These are phyloP conservation scores for Penicillium hordei DNA, from an alignment of 2,329 filamentous ascomycete species.

Conservation along the genomic window DNA sequence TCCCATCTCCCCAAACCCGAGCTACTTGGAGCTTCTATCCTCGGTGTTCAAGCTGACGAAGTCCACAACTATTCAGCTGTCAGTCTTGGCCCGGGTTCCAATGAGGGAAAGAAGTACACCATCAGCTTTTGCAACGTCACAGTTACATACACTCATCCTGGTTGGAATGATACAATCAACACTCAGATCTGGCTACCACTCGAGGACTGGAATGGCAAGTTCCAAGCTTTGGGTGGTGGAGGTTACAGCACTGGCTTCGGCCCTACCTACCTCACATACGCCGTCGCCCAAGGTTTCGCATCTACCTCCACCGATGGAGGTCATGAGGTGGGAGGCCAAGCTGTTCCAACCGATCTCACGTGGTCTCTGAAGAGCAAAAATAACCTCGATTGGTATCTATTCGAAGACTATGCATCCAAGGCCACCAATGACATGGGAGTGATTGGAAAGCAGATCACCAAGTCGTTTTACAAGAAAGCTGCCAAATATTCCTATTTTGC, in stretches of 20 bases:
- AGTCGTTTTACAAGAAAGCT: background rate
- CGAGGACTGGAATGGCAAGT: slow-evolving; percentile 38
- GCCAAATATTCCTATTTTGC: slow-evolving; percentile 8
- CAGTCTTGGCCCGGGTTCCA: background rate
- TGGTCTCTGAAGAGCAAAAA: background rate
- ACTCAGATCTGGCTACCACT: slow-evolving; percentile 36
- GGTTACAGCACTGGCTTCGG: slow-evolving; percentile 27
- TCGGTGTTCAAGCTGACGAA: background rate
- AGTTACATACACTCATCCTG: slow-evolving; percentile 41
- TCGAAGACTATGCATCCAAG: background rate
- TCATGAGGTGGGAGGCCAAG: background rate
- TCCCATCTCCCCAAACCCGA: background rate
- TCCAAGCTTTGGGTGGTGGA: slow-evolving; percentile 44
- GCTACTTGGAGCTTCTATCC: background rate
- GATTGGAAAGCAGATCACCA: background rate
- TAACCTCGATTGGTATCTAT: background rate
- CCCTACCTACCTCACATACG: background rate
- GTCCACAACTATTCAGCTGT: background rate
- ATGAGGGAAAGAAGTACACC: background rate
- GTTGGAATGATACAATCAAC: slow-evolving; percentile 35
- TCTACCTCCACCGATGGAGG: background rate
- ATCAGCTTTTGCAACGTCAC: slow-evolving; percentile 41
- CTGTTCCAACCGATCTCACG: background rate
- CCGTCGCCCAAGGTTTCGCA: background rate
- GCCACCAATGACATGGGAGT: background rate